These are phyloP conservation scores for Vitis amurensis DNA, from an alignment of 164 flowering plant species.

Conservation along the genomic window DNA sequence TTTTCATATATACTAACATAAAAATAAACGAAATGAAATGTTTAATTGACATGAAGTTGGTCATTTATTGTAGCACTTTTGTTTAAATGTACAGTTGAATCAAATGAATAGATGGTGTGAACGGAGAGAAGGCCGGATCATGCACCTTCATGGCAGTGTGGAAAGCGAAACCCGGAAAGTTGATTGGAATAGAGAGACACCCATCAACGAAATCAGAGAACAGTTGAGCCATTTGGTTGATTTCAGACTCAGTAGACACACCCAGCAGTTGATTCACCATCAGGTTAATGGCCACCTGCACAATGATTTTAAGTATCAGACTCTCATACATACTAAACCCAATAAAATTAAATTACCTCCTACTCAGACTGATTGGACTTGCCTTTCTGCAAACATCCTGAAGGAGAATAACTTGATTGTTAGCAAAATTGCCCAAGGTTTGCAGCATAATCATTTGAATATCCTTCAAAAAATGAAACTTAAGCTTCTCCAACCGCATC, in stretches of 20 bases:
- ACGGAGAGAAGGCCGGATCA: too few relatives aligned
- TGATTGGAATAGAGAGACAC: slow-evolving; percentile 82
- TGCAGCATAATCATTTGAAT: slow-evolving; percentile 59
- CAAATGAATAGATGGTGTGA: too few relatives aligned
- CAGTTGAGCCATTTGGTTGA: slow-evolving; percentile 61
- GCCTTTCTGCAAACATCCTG: slow-evolving; percentile 91
- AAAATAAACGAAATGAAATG: too few relatives aligned
- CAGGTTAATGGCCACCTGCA: slow-evolving; percentile 71
- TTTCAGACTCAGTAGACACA: slow-evolving; percentile 61
- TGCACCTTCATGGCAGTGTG: slow-evolving; percentile 82
- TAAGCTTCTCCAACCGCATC: slow-evolving; percentile 79
- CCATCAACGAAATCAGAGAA: slow-evolving; percentile 91
- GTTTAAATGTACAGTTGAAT: too few relatives aligned
- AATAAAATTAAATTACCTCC: not conserved
- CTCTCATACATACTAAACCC: not conserved
- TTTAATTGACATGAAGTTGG: too few relatives aligned
- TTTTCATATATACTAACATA: too few relatives aligned
- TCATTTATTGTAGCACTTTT: too few relatives aligned
- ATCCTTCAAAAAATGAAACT: slow-evolving; percentile 60
- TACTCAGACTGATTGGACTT: slow-evolving; percentile 1
- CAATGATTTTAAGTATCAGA: not conserved
- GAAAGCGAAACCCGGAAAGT: slow-evolving; percentile 69
- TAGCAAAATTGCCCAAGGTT: slow-evolving; percentile 35
- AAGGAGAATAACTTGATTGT: slow-evolving; percentile 53
- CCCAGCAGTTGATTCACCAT: slow-evolving; percentile 90